Percentiles rank a stretch among this genome's conserved stretches.
These are phyloP conservation scores for Apostasia shenzhenica DNA, from an alignment of 106 monocot species.

Conservation along the genomic window DNA sequence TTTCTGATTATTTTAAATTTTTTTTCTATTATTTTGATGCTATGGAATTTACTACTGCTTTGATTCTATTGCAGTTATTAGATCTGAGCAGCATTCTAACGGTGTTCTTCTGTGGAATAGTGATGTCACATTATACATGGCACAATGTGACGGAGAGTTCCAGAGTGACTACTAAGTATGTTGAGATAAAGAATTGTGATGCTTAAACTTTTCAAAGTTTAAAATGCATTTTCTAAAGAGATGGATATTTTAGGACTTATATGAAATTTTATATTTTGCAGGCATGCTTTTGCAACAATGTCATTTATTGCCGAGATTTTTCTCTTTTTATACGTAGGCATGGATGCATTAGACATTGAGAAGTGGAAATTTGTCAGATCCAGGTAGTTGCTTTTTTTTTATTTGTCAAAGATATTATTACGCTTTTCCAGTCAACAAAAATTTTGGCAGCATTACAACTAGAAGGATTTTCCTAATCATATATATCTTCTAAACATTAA, in stretches of 20 bases:
- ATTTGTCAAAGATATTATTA: not conserved
- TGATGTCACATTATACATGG: constrained; percentile 99
- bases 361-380: constrained; percentile 85
- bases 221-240: not conserved
- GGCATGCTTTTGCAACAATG: constrained; percentile 95
- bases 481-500: no score
- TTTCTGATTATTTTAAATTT: not conserved
- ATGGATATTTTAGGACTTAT: not conserved
- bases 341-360: constrained; percentile 99
- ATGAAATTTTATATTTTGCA: constrained; percentile 25
- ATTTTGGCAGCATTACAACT: no score
- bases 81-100: constrained; percentile 95
- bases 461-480: no score
- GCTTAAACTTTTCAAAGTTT: not conserved
- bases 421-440: no score
- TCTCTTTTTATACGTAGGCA: constrained; percentile 97
- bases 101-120: constrained; percentile 97
- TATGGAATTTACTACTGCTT: not conserved
- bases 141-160: constrained; percentile 99
- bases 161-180: constrained; percentile 94
- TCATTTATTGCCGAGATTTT: constrained; percentile 96
- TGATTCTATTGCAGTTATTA: constrained; percentile 47
- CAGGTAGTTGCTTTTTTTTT: constrained; percentile 38
- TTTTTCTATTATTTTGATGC: not conserved
- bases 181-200: not conserved